These are phyloP conservation scores for Geranomyces michiganensis DNA, from an alignment of 192 early-diverging fungal species.

Conservation along the genomic window DNA sequence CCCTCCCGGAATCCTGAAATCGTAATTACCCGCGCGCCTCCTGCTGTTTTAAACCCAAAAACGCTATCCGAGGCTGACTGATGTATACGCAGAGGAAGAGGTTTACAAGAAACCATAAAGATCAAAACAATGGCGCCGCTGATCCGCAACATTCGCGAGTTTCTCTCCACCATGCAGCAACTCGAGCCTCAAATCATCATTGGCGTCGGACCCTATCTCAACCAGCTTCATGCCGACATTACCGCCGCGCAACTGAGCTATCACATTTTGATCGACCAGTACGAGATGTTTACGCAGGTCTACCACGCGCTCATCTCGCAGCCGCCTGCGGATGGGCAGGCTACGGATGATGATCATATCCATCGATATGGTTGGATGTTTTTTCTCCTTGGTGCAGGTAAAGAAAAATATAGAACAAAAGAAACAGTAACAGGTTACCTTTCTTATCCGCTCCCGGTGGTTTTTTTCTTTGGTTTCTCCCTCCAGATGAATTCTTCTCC, in stretches of 20 bases:
- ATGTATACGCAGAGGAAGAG: not conserved
- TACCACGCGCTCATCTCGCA: constrained; percentile 4
- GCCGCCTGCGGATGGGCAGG: no score
- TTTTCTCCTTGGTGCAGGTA: constrained; percentile 27
- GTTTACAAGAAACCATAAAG: not conserved
- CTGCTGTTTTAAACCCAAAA: not conserved
- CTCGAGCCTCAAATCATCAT: not conserved
- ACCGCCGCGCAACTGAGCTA: not conserved
- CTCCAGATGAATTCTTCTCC: constrained; percentile 4
- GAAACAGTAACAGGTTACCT: not conserved
- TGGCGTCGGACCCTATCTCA: not conserved
- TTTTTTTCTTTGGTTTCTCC: not conserved
- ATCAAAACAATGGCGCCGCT: constrained; percentile 1
- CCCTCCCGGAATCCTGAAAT: constrained; percentile 13
- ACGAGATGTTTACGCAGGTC: not conserved
- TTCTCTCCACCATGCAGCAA: no score
- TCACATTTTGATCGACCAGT: not conserved
- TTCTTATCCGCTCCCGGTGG: not conserved
- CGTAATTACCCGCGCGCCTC: not conserved
- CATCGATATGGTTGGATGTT: constrained; percentile 26
- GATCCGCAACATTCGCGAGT: no score
- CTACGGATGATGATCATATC: constrained; percentile 15
- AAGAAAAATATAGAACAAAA: no score
- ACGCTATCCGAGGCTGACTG: not conserved
- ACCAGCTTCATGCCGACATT: not conserved